These are phyloP conservation scores for Botrytis paeoniae DNA, from an alignment of 2,329 filamentous ascomycete species.

Conservation along the genomic window DNA sequence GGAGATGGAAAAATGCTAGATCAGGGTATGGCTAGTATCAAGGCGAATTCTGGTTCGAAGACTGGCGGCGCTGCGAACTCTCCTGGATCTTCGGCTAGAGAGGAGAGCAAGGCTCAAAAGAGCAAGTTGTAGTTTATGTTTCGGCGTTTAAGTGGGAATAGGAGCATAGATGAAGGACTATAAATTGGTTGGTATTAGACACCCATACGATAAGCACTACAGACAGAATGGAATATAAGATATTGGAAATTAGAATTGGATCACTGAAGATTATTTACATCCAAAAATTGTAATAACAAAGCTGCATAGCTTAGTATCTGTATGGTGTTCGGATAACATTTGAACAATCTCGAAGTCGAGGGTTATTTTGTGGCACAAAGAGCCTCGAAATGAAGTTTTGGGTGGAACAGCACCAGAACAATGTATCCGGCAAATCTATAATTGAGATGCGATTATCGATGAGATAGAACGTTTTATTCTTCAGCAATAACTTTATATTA, in stretches of 20 bases:
- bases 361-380: not conserved
- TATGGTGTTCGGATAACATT: not conserved
- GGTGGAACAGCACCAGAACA: not conserved
- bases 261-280: not conserved
- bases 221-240: not conserved
- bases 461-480: not conserved
- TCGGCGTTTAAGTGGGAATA: not conserved
- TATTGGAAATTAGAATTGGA: not conserved
- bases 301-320: not conserved
- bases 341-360: not conserved
- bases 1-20: slow-evolving; percentile 19
- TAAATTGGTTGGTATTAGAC: not conserved
- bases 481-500: not conserved
- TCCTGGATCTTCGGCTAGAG: slow-evolving; percentile 9
- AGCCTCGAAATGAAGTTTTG: not conserved
- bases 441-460: too few species aligned
- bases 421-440: not conserved
- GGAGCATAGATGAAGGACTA: not conserved
- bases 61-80: slow-evolving; percentile 9
- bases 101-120: slow-evolving; percentile 17
- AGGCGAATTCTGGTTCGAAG: slow-evolving; percentile 11
- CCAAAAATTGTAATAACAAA: not conserved
- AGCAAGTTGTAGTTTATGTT: slow-evolving; percentile 17
- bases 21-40: slow-evolving; percentile 17
- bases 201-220: not conserved